Evolutionary conservation across 2,329 filamentous ascomycete genomes (phyloP), one percentile per base, ranked within the genome.

Genomic region (Xylariaceae sp.): DNA sequence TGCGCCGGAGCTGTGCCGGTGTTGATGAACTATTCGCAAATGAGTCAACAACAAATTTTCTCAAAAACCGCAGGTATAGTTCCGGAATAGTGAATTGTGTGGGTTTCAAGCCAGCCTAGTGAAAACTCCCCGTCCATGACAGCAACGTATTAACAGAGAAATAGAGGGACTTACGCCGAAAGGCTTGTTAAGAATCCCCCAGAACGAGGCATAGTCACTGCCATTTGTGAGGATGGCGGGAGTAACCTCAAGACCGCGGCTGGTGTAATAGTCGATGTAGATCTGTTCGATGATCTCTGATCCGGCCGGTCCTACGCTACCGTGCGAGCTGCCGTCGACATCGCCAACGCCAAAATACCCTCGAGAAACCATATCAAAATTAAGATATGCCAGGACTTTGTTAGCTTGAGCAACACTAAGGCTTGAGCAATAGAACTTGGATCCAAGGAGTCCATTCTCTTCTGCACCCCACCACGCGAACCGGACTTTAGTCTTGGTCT

Each of bases 391-490:
- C n/a, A 56, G 16, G 28, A 56, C 51, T 8, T 24, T 44, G 34
- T 56, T 56, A 12, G 46, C 34, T 26, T 56, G 46, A 8, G 39
- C 14, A 5, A 29, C 40, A 16, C 31, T 8, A 14, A 56, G 6
- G 16, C 37, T 52, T 7, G 46, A 51, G 33, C 53, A 56, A 40
- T 56, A 56, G 26, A 51, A 56, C 33, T 56, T 56, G 12, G 53
- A 56, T n/a, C 53, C 53, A 3, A 56, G 14, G 12, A 56, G 53
- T 17, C 53, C 53, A 29, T 56, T 56, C 34, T 56, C 53, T 40
- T 56, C 53, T 9, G 53, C 53, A 14, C 53, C 53, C 53, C 53
- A 56, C 53, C 53, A 56, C 5, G 53, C 53, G 39, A 56, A 56
- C 17, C 53, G 53, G 11, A 56, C 46, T 23, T 56, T 56, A 1